A percentile compares a stretch with the other conserved stretches of the same genome.
Conservation (phyloP, 2,329 filamentous ascomycete genomes). For the Verticillium klebahnii region DNA sequence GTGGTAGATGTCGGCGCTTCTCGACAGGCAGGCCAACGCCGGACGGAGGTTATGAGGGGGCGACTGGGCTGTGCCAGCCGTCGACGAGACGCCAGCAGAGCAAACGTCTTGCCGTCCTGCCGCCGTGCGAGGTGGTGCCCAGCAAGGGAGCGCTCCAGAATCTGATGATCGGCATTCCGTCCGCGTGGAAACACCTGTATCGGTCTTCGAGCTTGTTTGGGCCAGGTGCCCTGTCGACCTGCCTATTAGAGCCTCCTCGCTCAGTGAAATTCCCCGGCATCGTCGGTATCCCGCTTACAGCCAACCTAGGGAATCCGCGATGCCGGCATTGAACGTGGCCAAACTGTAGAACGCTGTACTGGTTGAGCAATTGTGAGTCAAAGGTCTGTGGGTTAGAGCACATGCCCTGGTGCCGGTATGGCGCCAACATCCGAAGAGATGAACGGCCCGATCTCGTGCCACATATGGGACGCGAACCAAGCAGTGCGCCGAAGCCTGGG, state of each 20-base stretch:
- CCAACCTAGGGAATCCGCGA: neutral
- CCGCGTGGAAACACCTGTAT: neutral
- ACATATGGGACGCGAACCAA: neutral
- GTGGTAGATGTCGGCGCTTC: too few species aligned
- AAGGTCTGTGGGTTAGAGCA: too few species aligned
- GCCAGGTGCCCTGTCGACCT: neutral
- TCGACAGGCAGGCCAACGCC: too few species aligned
- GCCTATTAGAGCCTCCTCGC: neutral
- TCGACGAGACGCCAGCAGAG: neutral
- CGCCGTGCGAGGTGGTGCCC: neutral
- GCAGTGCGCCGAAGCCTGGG: neutral
- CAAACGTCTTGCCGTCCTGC: neutral
- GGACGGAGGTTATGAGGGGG: neutral
- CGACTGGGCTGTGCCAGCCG: neutral
- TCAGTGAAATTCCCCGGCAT: neutral
- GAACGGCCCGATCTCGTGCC: neutral
- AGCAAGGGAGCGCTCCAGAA: neutral
- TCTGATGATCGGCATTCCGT: neutral
- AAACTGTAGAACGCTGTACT: neutral
- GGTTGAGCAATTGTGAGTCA: too few species aligned
- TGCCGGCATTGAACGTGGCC: neutral
- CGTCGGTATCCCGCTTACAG: neutral
- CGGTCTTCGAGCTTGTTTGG: neutral
- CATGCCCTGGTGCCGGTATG: neutral
- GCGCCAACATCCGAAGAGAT: neutral